Evolutionary conservation across 768 basidiomycete genomes (phyloP).

Genomic region (Peribolospora kevripleyi): DNA sequence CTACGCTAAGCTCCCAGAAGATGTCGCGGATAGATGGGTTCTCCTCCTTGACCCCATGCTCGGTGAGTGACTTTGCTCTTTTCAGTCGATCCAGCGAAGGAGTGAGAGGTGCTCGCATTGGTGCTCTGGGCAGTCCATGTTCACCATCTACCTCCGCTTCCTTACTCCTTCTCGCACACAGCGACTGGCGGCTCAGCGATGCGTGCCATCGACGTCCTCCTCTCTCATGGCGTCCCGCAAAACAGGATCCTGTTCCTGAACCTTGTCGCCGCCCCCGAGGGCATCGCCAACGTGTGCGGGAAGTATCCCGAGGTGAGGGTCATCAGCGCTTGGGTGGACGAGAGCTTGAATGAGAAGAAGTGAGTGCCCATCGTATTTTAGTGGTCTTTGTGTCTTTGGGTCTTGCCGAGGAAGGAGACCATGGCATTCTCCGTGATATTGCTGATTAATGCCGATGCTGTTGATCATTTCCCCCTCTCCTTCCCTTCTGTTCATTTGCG

Average conservation of each 20-base stretch:
- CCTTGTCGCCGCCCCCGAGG: constrained; percentile 15
- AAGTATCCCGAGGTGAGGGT: constrained; percentile 12
- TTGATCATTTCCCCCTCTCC: too few species aligned
- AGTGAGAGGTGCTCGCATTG: neutral
- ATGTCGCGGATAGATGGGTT: constrained; percentile 73
- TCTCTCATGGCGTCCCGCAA: constrained; percentile 75
- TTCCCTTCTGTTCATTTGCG: too few species aligned
- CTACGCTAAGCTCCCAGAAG: constrained; percentile 55
- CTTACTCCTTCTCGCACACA: constrained; percentile 7
- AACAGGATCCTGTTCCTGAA: constrained; percentile 31
- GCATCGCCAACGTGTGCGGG: constrained; percentile 10
- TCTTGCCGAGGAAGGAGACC: too few species aligned
- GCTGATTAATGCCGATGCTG: too few species aligned
- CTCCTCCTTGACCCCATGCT: constrained; percentile 95
- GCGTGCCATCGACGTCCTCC: constrained; percentile 84
- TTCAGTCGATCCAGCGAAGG: neutral
- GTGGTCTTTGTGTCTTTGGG: neutral
- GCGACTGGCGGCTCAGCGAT: constrained; percentile 95
- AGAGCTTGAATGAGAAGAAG: constrained; percentile 12
- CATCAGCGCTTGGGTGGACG: constrained; percentile 16
- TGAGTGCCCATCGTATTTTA: neutral
- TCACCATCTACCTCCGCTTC: constrained; percentile 9
- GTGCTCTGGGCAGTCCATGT: neutral
- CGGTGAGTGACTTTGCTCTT: constrained; percentile 27
- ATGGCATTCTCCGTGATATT: too few species aligned